Evolutionary conservation across 306 rosid genomes (phyloP), one percentile per base, ranked within the genome.

Genomic region (Crotalaria pallida): DNA sequence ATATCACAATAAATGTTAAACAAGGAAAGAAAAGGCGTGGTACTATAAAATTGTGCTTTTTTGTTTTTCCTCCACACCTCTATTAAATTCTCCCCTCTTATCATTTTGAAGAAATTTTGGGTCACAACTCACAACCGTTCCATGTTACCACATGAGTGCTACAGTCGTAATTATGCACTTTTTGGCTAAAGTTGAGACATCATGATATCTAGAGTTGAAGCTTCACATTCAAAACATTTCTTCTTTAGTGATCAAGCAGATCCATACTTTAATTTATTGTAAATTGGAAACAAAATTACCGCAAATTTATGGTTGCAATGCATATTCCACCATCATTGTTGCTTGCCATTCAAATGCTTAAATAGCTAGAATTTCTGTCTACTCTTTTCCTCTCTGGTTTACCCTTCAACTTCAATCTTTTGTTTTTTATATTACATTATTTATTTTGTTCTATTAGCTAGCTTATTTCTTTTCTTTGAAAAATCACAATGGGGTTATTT

Each of bases 151-250:
- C 16, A 71, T 52, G 44, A 51, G 58, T 53, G 44, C 72, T 45
- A 34, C 26, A 70, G 27, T 36, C 23, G 79, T 48, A 44, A 83
- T 83, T 44, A 79, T 77, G 63, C 41, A 10, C 5, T 68, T 57
- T 79, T 75, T 57, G 63, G 81, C 61, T 50, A 71, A 64, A 76
- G 79, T 60, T 73, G 59, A 78, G 69, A 80, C 88, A 78, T 73
- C 82, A 84, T 86, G 67, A 79, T 85, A 6, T 52, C 10, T 59
- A 17, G 78, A 31, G 72, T 78, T 81, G 76, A 63, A 77, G 71
- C 69, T 72, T 80, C 77, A 55, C 69, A 48, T 81, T 83, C 82
- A 72, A 51, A 73, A 10, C 16, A 45, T 61, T 59, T 64, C 62
- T 50, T 47, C 12, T 38, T 53, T 60, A 67, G 50, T 52, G 64